Evolutionary conservation across 2,329 filamentous ascomycete genomes (phyloP).

Genomic region (Cladophialophora chaetospira): DNA sequence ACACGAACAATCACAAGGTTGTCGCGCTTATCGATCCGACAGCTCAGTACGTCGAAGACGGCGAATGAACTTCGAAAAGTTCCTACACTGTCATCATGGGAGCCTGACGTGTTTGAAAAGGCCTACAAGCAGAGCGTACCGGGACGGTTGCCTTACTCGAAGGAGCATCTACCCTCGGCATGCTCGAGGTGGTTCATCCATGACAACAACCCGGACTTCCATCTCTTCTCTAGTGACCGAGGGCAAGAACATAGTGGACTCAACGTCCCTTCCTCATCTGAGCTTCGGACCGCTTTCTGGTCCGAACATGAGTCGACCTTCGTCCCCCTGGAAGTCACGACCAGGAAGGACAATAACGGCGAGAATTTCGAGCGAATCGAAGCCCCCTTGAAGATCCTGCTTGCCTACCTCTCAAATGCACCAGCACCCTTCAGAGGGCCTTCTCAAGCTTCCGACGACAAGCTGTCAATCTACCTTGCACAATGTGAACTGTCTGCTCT

Average conservation of each 20-base stretch:
- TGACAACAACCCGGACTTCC: not conserved
- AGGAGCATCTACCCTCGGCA: conserved; percentile 55
- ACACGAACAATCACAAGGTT: too few species aligned
- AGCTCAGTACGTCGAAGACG: not conserved
- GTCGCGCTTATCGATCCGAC: not conserved
- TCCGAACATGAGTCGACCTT: conserved; percentile 49
- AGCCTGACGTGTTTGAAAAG: conserved; percentile 52
- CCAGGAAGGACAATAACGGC: conserved; percentile 8
- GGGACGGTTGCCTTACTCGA: conserved; percentile 50
- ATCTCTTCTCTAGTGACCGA: conserved; percentile 37
- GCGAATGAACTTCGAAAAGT: conserved; percentile 4
- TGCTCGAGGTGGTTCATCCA: conserved; percentile 61
- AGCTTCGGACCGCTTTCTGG: conserved; percentile 30
- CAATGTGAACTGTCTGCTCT: conserved; percentile 74
- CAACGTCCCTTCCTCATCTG: conserved; percentile 10
- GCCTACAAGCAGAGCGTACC: conserved; percentile 59
- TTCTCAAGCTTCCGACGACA: conserved; percentile 21
- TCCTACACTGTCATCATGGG: conserved; percentile 37
- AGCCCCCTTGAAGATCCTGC: conserved; percentile 62
- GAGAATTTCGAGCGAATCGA: conserved; percentile 50
- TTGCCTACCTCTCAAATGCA: conserved; percentile 52
- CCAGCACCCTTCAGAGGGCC: conserved; percentile 11
- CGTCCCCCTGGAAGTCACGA: conserved; percentile 63
- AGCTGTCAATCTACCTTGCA: conserved; percentile 71
- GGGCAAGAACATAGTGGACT: conserved; percentile 44